Evolutionary conservation across 2,329 filamentous ascomycete species (phyloP).

Genomic region (Fusarium sp.): DNA sequence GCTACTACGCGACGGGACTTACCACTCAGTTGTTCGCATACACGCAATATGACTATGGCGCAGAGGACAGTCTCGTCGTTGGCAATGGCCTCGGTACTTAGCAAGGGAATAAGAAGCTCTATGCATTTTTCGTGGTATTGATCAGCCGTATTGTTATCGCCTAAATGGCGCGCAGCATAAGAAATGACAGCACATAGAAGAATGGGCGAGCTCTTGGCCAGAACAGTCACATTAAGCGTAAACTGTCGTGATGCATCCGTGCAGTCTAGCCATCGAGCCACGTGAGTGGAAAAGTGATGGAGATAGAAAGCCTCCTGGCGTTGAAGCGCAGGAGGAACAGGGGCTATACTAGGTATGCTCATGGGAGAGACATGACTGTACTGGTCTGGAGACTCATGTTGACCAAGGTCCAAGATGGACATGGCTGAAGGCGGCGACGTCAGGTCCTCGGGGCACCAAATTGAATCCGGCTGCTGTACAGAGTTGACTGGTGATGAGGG

Average conservation of each 20-base stretch:
- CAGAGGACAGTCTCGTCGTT: conserved; percentile 7
- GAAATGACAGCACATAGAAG: conserved; percentile 8
- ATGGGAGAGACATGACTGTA: not conserved
- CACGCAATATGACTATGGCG: conserved; percentile 16
- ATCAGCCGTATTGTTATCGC: not conserved
- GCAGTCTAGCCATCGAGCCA: conserved; percentile 36
- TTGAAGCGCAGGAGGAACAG: not conserved
- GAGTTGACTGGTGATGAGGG: not conserved
- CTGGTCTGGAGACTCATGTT: conserved; percentile 5
- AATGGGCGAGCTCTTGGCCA: conserved; percentile 9
- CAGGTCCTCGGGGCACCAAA: not conserved
- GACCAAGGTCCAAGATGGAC: not conserved
- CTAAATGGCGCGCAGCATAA: conserved; percentile 8
- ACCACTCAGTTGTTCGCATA: conserved; percentile 15
- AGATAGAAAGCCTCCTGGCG: conserved; percentile 24
- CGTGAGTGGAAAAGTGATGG: conserved; percentile 25
- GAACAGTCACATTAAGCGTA: conserved; percentile 19
- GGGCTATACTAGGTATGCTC: not conserved
- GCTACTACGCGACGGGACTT: not conserved
- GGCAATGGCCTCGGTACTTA: conserved; percentile 9
- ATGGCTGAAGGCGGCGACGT: not conserved
- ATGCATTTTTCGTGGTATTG: conserved; percentile 7
- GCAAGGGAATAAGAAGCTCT: conserved; percentile 9
- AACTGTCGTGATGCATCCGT: conserved; percentile 38
- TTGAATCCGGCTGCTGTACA: not conserved